These are phyloP conservation scores for Cucumis hystrix DNA, from an alignment of 306 rosid species.

Conservation along the genomic window DNA sequence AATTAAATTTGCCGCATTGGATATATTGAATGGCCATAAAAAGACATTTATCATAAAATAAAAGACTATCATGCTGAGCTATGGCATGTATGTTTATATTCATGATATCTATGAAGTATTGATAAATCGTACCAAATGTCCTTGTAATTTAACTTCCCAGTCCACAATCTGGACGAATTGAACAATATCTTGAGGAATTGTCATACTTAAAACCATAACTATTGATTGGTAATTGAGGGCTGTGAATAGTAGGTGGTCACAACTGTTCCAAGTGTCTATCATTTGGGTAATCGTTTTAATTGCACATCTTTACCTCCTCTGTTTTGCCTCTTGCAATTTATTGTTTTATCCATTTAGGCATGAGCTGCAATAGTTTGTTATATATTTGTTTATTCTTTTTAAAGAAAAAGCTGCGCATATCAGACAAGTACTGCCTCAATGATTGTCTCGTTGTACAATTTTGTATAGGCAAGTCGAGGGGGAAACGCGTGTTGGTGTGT, in stretches of 20 bases:
- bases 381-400: background rate
- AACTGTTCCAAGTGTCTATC: background rate
- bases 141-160: background rate
- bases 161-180: background rate
- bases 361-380: background rate
- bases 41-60: background rate
- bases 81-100: background rate
- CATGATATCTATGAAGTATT: background rate
- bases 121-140: background rate
- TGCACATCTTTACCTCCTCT: background rate
- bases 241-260: background rate
- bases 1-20: background rate
- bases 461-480: conserved; percentile 83
- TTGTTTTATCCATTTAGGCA: background rate
- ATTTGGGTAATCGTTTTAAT: background rate
- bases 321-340: background rate
- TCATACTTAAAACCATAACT: too few relatives aligned
- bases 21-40: background rate
- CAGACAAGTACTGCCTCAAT: background rate
- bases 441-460: background rate
- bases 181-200: too few relatives aligned
- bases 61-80: too few relatives aligned
- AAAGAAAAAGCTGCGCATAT: background rate
- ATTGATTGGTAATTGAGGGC: background rate
- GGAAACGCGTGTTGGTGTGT: conserved; percentile 78